A percentile compares a stretch with the other conserved stretches of the same genome.
phyloP scores from a whole-genome alignment of 2,329 filamentous ascomycete species.

The Ceratocystis eucalypticola region DNA sequence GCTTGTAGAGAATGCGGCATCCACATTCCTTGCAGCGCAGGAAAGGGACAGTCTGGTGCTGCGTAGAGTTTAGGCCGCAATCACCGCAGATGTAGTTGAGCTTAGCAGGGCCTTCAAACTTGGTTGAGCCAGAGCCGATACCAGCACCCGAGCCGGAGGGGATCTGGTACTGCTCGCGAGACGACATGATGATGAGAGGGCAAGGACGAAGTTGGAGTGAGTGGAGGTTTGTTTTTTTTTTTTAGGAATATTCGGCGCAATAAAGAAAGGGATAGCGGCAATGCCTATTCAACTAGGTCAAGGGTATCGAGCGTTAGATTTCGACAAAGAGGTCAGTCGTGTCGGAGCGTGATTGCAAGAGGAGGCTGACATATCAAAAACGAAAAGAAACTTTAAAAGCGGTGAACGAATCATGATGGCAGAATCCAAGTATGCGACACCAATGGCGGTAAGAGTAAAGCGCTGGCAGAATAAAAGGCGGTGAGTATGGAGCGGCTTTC shows the following conservation, averaged over 20 bases:
- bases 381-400: constrained; percentile 5
- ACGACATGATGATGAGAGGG: constrained; percentile 29
- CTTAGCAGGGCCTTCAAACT: constrained; percentile 31
- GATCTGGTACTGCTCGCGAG: constrained; percentile 66
- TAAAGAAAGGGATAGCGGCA: no score
- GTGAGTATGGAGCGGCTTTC: neutral
- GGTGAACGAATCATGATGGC: neutral
- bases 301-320: neutral
- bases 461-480: neutral
- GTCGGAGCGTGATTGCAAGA: neutral
- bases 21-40: constrained; percentile 92
- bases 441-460: neutral
- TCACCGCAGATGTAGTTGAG: constrained; percentile 33
- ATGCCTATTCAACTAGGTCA: neutral
- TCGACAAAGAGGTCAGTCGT: neutral
- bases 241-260: no score
- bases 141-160: constrained; percentile 39
- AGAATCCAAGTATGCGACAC: neutral
- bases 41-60: constrained; percentile 59
- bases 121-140: constrained; percentile 28
- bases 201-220: neutral
- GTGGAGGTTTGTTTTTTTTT: neutral
- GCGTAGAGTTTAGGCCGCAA: constrained; percentile 36
- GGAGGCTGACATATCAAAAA: neutral
- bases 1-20: constrained; percentile 92